phyloP scores from a whole-genome alignment of 192 early-diverging fungal genomes.

The Haplosporangium gracile region DNA sequence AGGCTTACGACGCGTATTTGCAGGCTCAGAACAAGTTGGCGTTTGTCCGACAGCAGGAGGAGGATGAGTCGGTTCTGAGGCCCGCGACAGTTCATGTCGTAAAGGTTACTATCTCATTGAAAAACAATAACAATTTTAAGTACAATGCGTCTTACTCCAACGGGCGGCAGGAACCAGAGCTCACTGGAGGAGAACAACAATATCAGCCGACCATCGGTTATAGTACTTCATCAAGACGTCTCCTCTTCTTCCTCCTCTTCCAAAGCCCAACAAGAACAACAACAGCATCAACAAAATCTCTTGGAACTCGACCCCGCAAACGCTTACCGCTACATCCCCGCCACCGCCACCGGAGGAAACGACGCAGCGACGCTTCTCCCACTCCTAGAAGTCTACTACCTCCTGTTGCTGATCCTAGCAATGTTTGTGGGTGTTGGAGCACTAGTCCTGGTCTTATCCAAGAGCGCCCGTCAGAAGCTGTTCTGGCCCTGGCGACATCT shows the following conservation, averaged over 20 bases:
- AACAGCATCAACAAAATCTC: background rate
- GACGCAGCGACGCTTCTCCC: background rate
- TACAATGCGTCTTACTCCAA: background rate
- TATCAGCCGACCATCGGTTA: background rate
- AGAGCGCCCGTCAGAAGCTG: conserved; percentile 9
- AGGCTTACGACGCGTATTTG: conserved; percentile 23
- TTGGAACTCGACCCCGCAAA: background rate
- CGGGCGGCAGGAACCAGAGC: background rate
- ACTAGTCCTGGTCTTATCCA: conserved; percentile 12
- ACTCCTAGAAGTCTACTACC: conserved; percentile 12
- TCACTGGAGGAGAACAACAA: background rate
- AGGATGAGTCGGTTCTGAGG: background rate
- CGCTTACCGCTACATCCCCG: background rate
- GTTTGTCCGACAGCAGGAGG: background rate
- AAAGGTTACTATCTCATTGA: background rate
- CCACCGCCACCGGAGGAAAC: background rate
- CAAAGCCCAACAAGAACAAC: background rate
- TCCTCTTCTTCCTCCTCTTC: background rate
- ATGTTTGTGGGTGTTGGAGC: conserved; percentile 11
- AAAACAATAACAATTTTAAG: no score
- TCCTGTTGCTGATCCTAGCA: conserved; percentile 21
- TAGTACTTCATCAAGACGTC: background rate
- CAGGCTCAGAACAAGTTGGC: conserved; percentile 3
- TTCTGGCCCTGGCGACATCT: conserved; percentile 24
- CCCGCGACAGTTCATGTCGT: background rate